These are phyloP conservation scores for Dacryopinax primogenitus DNA, from an alignment of 768 basidiomycete species.

Conservation along the genomic window DNA sequence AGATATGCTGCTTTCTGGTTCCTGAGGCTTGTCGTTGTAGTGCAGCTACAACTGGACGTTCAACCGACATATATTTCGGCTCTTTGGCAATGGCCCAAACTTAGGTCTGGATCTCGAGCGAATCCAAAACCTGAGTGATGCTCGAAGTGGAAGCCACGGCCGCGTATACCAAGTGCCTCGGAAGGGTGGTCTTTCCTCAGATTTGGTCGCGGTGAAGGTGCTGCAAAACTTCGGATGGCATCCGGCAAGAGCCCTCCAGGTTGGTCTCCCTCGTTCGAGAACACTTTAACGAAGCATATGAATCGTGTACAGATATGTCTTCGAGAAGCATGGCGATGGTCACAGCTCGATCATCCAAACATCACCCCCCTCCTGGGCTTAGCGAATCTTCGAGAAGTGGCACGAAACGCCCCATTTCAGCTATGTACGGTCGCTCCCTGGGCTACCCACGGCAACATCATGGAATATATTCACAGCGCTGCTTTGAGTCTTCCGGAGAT, in stretches of 20 bases:
- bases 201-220: neutral
- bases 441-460: neutral
- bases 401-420: neutral
- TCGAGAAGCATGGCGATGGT: neutral
- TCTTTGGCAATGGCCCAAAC: neutral
- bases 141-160: neutral
- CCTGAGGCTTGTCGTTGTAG: no score
- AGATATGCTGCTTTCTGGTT: neutral
- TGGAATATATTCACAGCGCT: neutral
- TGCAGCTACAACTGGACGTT: neutral
- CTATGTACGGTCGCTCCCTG: neutral
- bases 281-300: neutral
- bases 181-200: neutral
- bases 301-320: neutral
- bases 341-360: neutral
- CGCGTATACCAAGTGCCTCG: neutral
- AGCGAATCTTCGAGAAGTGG: neutral
- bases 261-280: neutral
- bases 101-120: neutral
- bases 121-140: neutral
- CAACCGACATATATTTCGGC: neutral
- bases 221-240: neutral
- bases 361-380: neutral
- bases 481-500: neutral
- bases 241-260: neutral